phyloP scores from a whole-genome alignment of 768 basidiomycete genomes.

The Boletus huronensis region DNA sequence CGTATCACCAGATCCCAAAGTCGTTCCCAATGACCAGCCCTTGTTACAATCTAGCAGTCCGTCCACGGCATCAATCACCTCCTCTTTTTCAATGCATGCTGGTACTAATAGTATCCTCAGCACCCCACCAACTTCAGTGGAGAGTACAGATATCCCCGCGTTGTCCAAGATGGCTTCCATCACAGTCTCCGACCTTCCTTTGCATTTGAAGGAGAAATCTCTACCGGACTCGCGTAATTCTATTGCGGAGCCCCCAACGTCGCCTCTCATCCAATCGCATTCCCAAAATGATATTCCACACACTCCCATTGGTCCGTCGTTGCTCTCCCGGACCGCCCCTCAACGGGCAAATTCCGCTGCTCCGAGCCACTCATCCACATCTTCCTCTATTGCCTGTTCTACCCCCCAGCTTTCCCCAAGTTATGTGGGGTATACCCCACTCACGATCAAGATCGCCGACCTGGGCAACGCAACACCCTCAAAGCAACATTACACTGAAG shows the following conservation, averaged over 20 bases:
- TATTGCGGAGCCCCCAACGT: slow-evolving; percentile 8
- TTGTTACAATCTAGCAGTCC: slow-evolving; percentile 36
- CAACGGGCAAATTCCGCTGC: slow-evolving; percentile 12
- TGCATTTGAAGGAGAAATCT: background rate
- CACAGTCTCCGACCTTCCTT: slow-evolving; percentile 9
- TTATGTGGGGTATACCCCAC: slow-evolving; percentile 36
- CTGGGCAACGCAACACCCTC: slow-evolving; percentile 92
- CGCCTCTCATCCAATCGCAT: slow-evolving; percentile 27
- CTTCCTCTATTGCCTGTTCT: slow-evolving; percentile 20
- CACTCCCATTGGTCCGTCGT: slow-evolving; percentile 42
- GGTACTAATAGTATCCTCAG: slow-evolving; percentile 37
- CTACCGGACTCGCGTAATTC: background rate
- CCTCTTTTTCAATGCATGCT: slow-evolving; percentile 44
- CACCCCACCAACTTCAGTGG: slow-evolving; percentile 54
- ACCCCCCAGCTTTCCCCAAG: slow-evolving; percentile 24
- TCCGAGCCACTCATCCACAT: slow-evolving; percentile 21
- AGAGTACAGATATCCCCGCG: slow-evolving; percentile 39
- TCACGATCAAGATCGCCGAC: slow-evolving; percentile 91
- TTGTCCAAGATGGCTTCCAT: slow-evolving; percentile 29
- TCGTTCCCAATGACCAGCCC: slow-evolving; percentile 7
- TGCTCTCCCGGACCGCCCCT: slow-evolving; percentile 66
- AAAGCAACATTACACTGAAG: slow-evolving; percentile 88
- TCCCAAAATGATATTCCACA: slow-evolving; percentile 16
- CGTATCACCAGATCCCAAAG: slow-evolving; percentile 2
- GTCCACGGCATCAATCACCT: slow-evolving; percentile 34